Evolutionary conservation across 805 yeast genomes (phyloP), one percentile per base, ranked within the genome.

Genomic region (Sungouiozyma intestinalis): DNA sequence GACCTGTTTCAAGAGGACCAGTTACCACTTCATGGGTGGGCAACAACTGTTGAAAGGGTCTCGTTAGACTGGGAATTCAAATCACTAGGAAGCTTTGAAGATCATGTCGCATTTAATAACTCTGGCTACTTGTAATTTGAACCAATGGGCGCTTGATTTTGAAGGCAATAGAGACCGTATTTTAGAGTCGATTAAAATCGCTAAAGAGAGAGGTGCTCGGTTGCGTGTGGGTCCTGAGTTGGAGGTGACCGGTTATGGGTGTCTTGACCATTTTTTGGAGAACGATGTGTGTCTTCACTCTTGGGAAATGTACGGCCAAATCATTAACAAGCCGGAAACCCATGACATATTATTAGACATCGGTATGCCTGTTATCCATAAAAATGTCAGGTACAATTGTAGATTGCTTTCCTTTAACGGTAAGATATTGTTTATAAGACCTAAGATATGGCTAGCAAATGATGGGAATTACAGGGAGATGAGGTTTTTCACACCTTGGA

Each of bases 141-240:
- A 92, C 66, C 99, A 92, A 73, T 92, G 99, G 99, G 96, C 98
- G 0, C 70, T 92, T 42, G 99, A 92, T 61, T 92, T 86, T 62
- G 97, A 90, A 62, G 99, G 98, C 4, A 92, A 92, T 63, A 72
- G 96, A 41, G 95, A 88, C 57, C 71, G 99, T 44, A 90, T 92
- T 48, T 54, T 92, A 18, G 81, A 81, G 55, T 81, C 94, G 42
- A 90, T 92, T 54, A 59, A 57, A 17, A 69, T 74, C 40, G 95
- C 99, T 41, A 92, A 88, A 55, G 61, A 64, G 21, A 71, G 66
- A 46, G 85, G 85, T 14, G 94, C 99, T 0, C 67, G 70, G 16
- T 71, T 94, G 40, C 73, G 99, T 57, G 96, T 94, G 16, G 99
- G 99, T 2, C 98, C 98, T 2, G 99, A 92, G 61, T 71, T 92